These are phyloP conservation scores for Zygoascus bituminiphila DNA, from an alignment of 805 yeast species.

Conservation along the genomic window DNA sequence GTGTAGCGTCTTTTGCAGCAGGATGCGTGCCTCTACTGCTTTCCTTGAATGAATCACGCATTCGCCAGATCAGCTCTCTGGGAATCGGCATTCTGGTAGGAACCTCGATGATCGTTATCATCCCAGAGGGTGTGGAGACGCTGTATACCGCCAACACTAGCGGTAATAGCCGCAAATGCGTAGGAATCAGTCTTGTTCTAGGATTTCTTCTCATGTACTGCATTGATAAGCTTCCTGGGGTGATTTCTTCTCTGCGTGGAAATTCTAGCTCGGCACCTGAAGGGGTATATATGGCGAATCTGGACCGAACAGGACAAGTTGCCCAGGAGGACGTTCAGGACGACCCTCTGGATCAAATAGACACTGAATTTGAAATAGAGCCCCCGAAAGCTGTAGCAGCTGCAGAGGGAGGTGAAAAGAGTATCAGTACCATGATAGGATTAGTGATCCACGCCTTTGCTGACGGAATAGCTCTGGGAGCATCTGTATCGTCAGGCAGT, in stretches of 20 bases:
- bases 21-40: constrained; percentile 29
- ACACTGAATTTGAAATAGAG: background rate
- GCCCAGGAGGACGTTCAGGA: background rate
- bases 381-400: background rate
- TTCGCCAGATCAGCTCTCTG: constrained; percentile 39
- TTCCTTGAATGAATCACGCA: constrained; percentile 24
- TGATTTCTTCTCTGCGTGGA: constrained; percentile 7
- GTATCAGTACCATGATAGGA: constrained; percentile 49
- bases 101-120: constrained; percentile 47
- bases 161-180: constrained; percentile 16
- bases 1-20: constrained; percentile 24
- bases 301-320: background rate
- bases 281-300: constrained; percentile 9
- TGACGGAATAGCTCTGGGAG: constrained; percentile 68
- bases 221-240: constrained; percentile 35
- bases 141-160: constrained; percentile 22
- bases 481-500: constrained; percentile 39
- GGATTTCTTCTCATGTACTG: constrained; percentile 51
- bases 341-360: background rate
- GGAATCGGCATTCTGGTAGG: constrained; percentile 57
- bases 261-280: background rate
- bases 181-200: constrained; percentile 42
- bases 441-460: constrained; percentile 57
- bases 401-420: constrained; percentile 21
- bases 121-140: constrained; percentile 58